Conservation (phyloP, 2,329 filamentous ascomycete species). For the Paracorniculantispora psalliotae region DNA sequence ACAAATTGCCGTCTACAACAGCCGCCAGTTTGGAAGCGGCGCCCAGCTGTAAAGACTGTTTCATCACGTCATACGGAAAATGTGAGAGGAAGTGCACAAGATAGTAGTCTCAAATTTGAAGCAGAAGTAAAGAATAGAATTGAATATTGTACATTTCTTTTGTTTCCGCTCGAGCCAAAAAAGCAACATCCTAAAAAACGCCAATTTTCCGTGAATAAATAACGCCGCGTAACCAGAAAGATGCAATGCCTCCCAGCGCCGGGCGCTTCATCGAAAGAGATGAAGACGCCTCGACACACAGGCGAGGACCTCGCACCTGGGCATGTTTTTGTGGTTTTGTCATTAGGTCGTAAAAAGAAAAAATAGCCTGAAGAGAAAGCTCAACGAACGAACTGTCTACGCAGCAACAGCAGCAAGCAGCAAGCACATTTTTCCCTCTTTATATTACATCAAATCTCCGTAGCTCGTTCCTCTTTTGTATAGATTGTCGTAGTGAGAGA, state of each 20-base stretch:
- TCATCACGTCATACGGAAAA: not conserved
- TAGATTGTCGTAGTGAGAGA: slow-evolving; percentile 3
- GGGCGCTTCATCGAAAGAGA: not conserved
- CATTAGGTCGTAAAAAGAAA: slow-evolving; percentile 26
- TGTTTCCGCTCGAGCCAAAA: slow-evolving; percentile 1
- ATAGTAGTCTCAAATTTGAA: not conserved
- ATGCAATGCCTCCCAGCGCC: not conserved
- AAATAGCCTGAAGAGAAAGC: slow-evolving; percentile 6
- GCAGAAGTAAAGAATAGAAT: not conserved
- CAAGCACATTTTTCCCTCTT: slow-evolving; percentile 5
- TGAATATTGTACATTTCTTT: slow-evolving; percentile 5
- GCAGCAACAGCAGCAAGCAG: slow-evolving; percentile 2
- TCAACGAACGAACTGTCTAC: not conserved
- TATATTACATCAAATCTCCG: slow-evolving; percentile 11
- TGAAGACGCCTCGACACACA: not conserved
- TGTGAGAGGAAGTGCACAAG: not conserved
- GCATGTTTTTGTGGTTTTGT: slow-evolving; percentile 16
- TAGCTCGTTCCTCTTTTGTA: slow-evolving; percentile 9
- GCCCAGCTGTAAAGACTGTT: too few relatives aligned
- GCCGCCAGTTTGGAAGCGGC: too few relatives aligned
- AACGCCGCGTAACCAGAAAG: slow-evolving; percentile 1
- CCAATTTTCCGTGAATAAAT: slow-evolving; percentile 3
- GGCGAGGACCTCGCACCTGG: not conserved
- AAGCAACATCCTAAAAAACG: slow-evolving; percentile 6
- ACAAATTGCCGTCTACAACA: too few relatives aligned